Evolutionary conservation across 345 rosid genomes (phyloP).

Genomic region (Linum tenue): DNA sequence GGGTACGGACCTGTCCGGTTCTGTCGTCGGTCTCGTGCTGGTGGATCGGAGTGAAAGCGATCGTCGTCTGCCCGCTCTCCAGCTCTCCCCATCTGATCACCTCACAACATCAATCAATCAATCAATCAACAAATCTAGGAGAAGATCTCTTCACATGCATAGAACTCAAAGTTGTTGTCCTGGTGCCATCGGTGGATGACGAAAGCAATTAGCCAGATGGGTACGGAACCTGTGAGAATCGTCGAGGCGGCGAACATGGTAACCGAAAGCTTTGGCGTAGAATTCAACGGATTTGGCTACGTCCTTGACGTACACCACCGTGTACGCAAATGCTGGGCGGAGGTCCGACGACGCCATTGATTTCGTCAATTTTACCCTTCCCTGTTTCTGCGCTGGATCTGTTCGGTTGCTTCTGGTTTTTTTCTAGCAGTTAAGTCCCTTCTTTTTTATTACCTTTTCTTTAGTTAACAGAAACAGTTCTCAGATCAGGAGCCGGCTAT

Average conservation of each 20-base stretch:
- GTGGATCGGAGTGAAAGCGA: constrained; percentile 70
- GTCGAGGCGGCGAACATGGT: constrained; percentile 58
- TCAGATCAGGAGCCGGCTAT: too few relatives aligned
- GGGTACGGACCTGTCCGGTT: constrained; percentile 46
- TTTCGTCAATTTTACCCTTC: not conserved
- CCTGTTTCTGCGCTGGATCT: not conserved
- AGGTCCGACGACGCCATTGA: constrained; percentile 30
- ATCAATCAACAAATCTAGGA: too few relatives aligned
- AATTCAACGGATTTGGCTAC: constrained; percentile 62
- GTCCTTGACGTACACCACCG: constrained; percentile 56
- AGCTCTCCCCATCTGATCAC: constrained; percentile 65
- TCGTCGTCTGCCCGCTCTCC: constrained; percentile 77
- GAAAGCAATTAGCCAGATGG: too few relatives aligned
- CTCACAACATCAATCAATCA: too few relatives aligned
- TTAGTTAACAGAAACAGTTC: too few relatives aligned
- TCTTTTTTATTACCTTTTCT: too few relatives aligned
- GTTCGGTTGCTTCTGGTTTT: too few relatives aligned
- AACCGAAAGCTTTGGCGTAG: constrained; percentile 67
- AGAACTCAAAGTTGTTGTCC: too few relatives aligned
- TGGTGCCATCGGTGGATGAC: too few relatives aligned
- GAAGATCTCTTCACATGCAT: too few relatives aligned
- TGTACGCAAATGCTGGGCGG: constrained; percentile 51
- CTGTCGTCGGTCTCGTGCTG: constrained; percentile 71
- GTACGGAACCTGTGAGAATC: constrained; percentile 46
- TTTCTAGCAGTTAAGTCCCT: too few relatives aligned